These are phyloP conservation scores for Rhizopus microsporus DNA, from an alignment of 371 early-diverging fungal species.

Conservation along the genomic window DNA sequence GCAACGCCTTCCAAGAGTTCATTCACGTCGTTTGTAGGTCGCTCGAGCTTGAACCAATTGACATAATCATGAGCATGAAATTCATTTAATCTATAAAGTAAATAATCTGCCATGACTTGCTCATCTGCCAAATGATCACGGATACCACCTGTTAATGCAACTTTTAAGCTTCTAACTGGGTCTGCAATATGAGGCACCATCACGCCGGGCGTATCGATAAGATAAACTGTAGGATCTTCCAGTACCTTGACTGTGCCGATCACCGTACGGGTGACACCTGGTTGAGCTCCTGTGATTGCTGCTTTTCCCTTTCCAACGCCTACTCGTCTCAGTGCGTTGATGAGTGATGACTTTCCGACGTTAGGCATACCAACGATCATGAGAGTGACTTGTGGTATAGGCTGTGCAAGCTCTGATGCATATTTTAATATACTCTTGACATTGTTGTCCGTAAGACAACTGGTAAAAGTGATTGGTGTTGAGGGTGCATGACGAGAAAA, in stretches of 20 bases:
- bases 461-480: slow-evolving; percentile 72
- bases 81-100: slow-evolving; percentile 81
- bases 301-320: slow-evolving; percentile 80
- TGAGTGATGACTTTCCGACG: slow-evolving; percentile 92
- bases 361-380: slow-evolving; percentile 97
- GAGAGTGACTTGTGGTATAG: slow-evolving; percentile 55
- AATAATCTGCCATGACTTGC: slow-evolving; percentile 83
- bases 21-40: slow-evolving; percentile 71
- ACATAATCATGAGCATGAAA: slow-evolving; percentile 40
- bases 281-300: slow-evolving; percentile 81
- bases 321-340: slow-evolving; percentile 81
- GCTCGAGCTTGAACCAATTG: slow-evolving; percentile 31
- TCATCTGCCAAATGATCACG: slow-evolving; percentile 85
- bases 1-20: slow-evolving; percentile 65
- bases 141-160: slow-evolving; percentile 87
- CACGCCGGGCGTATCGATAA: slow-evolving; percentile 92
- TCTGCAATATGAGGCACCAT: slow-evolving; percentile 85
- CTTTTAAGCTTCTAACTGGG: slow-evolving; percentile 74
- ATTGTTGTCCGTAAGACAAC: slow-evolving; percentile 61
- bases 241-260: slow-evolving; percentile 83
- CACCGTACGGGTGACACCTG: slow-evolving; percentile 88
- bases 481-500: slow-evolving; percentile 52
- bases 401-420: slow-evolving; percentile 56
- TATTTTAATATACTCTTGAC: slow-evolving; percentile 66
- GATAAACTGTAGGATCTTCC: slow-evolving; percentile 84